Base-by-base conservation (phyloP, 2,329 filamentous ascomycete species). In the Phaeosphaeria sp. region DNA sequence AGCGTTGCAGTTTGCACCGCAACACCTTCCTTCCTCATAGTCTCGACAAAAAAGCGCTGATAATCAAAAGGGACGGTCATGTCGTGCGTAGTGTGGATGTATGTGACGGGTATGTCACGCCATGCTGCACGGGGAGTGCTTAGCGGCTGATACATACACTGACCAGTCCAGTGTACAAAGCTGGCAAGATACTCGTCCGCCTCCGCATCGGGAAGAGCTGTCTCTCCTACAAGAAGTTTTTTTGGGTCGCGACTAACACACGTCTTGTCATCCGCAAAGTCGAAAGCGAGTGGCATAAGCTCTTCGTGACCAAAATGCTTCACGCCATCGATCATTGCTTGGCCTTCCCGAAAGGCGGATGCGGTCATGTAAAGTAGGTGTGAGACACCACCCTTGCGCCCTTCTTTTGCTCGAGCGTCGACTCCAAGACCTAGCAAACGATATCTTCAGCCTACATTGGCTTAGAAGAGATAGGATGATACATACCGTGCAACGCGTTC, bases 301-400 rank as follows among this genome's bases (percentile, higher is more conserved):
- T 56, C 46, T 46, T 60, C 30, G 30, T 36, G 30, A 6, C 49
- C 44, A 36, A 56, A 53, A 17, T 64, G 30, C 30, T 45, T 40
- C 42, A 64, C 55, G 33, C 52, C 55, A 27, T 54, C 51, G 18
- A 63, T 56, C 57, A 59, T 59, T 20, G 36, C 27, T 39, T 40
- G 36, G 9, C 49, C 55, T 36, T 50, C 52, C 6, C 8, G 15
- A 13, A 21, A 18, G 20, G 60, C 58, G 43, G 39, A 57, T 13
- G 63, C 63, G 1, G 53, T 40, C 51, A 65, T 50, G 48, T 63
- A 64, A 9, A 64, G 58, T 20, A 64, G 52, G 18, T 62, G 49
- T n/a, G 56, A 33, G n/a, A 62, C 40, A 2, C 61, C 61, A 18
- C 55, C 57, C 3, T 42, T n/a, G 7, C 55, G 43, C 17, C 33